phyloP scores from a whole-genome alignment of 352 stramenopile genomes.

The Pythium utonaiense region DNA sequence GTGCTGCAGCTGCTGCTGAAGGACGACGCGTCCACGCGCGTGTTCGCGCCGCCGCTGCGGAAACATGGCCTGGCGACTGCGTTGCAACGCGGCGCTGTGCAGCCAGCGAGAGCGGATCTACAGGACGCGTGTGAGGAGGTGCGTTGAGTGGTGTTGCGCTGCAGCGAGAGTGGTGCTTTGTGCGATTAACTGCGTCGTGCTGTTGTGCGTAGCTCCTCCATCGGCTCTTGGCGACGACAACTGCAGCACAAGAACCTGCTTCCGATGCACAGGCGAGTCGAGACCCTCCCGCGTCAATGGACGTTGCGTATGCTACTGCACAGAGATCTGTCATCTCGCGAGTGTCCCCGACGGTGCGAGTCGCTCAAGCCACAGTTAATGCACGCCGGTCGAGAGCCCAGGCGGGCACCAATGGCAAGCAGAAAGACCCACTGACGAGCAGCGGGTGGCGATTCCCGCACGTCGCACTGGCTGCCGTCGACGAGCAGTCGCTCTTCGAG shows the following conservation, averaged over 20 bases:
- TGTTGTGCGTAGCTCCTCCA: constrained; percentile 13
- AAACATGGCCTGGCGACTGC: constrained; percentile 11
- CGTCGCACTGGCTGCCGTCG: constrained; percentile 44
- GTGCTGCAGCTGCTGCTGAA: constrained; percentile 43
- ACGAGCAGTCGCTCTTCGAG: constrained; percentile 77
- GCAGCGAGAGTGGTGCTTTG: neutral
- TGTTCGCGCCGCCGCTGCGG: constrained; percentile 1
- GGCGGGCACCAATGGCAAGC: neutral
- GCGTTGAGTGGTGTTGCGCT: neutral
- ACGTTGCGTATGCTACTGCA: too few relatives aligned
- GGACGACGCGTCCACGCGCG: constrained; percentile 1
- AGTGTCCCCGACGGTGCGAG: neutral
- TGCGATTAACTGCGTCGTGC: neutral
- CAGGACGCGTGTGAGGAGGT: constrained; percentile 19
- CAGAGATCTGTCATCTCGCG: neutral
- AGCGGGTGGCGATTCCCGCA: constrained; percentile 56
- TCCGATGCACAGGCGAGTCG: neutral
- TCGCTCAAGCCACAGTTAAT: neutral
- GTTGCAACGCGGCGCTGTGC: constrained; percentile 14
- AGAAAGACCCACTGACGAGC: neutral
- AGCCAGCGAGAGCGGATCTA: constrained; percentile 2
- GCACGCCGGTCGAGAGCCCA: neutral
- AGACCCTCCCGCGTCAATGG: too few relatives aligned
- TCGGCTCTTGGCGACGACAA: constrained; percentile 10
- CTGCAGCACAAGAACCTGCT: neutral